Evolutionary conservation across 306 rosid species (phyloP).

Genomic region (Cercis canadensis): DNA sequence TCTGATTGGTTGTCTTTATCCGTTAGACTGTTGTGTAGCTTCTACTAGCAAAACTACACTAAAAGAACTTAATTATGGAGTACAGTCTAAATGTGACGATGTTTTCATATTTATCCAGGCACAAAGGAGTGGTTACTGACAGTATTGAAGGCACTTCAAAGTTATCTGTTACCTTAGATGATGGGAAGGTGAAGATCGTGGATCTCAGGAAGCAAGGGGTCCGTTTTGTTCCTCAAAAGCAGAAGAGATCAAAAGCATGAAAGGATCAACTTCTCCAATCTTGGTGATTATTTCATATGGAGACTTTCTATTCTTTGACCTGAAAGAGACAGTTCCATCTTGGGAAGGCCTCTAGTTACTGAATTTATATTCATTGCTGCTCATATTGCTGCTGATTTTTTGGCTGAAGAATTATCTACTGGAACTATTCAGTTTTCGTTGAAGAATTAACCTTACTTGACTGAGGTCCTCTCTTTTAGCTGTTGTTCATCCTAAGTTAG

Average conservation of each 20-base stretch:
- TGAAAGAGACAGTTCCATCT: slow-evolving; percentile 41
- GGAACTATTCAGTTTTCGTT: slow-evolving; percentile 38
- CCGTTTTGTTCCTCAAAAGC: slow-evolving; percentile 81
- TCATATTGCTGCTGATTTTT: slow-evolving; percentile 36
- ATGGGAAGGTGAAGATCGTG: slow-evolving; percentile 63
- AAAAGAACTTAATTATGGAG: background rate
- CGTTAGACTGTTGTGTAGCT: no score
- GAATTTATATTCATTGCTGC: slow-evolving; percentile 30
- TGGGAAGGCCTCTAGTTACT: slow-evolving; percentile 32
- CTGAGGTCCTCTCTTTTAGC: slow-evolving; percentile 14
- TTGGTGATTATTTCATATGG: slow-evolving; percentile 22
- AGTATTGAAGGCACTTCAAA: slow-evolving; percentile 69
- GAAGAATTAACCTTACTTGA: slow-evolving; percentile 31
- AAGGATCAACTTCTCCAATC: slow-evolving; percentile 33
- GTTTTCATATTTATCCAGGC: slow-evolving; percentile 59
- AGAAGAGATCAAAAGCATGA: slow-evolving; percentile 75
- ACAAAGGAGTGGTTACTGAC: slow-evolving; percentile 77
- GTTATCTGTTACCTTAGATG: slow-evolving; percentile 76
- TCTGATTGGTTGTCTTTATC: background rate
- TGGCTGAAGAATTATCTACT: slow-evolving; percentile 37
- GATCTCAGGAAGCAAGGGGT: slow-evolving; percentile 91
- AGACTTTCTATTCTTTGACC: slow-evolving; percentile 39
- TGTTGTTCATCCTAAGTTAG: slow-evolving; percentile 28
- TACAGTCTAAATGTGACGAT: background rate
- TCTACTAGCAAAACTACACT: background rate